Base-by-base conservation (phyloP, 1,139 yeast species). In the Sugiyamaella xylanicola region DNA sequence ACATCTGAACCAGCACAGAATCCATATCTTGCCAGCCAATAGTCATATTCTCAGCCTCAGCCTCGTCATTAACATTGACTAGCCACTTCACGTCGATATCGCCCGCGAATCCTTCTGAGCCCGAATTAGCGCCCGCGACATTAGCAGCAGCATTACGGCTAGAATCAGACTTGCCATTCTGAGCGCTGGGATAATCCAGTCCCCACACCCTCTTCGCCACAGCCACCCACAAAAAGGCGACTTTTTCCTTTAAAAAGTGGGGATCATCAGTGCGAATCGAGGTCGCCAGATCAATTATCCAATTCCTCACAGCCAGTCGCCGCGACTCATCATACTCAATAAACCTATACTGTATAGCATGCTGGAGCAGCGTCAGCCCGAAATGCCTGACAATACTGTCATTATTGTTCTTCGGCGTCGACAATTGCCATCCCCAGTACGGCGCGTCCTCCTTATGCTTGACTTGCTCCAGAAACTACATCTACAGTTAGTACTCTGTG, bases 141-240 rank as follows among this genome's bases (percentile, higher is more conserved):
- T 11, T 25, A 25, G 5, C 32, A 7, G 32, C 32, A 25, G 11
- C 9, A 7, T 11, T 7, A 11, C 32, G 32, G 32, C 32, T 11
- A 25, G 32, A 25, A 15, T 44, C 51, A 35, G 50, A 48, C 42
- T 44, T 51, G 32, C 55, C 63, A 21, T 53, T 17, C 19, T 59
- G 65, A 56, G 72, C 80, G 49, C 16, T 40, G 27, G 41, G n/a
- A 15, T 41, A 29, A 11, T 48, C 47, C 32, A 48, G 39, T 41
- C 98, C 98, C 99, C 99, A 95, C 40, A 84, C 80, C 54, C 96
- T 79, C 68, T 95, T 93, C n/a, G 97, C 96, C 11, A 93, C 77
- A 42, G 91, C 86, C 0, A 89, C 97, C 97, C 98, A 92, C 21
- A 93, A 73, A 62, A 83, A 85, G 3, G 98, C 96, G 50, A 92